phyloP scores from a whole-genome alignment of 2,329 filamentous ascomycete species.

The Zopfia rhizophila region DNA sequence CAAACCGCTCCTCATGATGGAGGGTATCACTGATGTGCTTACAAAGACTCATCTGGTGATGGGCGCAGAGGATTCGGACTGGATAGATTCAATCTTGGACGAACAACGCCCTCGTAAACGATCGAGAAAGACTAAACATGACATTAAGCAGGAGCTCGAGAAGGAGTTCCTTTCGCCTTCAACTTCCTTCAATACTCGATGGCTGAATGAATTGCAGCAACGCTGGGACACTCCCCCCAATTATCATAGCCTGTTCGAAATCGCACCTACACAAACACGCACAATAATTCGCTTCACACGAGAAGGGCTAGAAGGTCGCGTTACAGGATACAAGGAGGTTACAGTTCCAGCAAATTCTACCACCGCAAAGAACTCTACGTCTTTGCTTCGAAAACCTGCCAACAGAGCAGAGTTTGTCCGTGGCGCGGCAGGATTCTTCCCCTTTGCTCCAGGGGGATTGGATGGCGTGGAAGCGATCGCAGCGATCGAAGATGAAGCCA shows the following conservation, averaged over 20 bases:
- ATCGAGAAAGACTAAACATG: conserved; percentile 65
- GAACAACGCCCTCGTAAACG: conserved; percentile 63
- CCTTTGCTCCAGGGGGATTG: conserved; percentile 89
- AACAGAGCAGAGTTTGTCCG: conserved; percentile 89
- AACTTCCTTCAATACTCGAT: conserved; percentile 79
- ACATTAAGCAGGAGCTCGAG: conserved; percentile 77
- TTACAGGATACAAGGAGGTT: conserved; percentile 93
- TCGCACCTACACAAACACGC: conserved; percentile 90
- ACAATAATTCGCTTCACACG: conserved; percentile 94
- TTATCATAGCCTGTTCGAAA: conserved; percentile 83
- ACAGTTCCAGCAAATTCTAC: conserved; percentile 89
- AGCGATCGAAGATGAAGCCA: conserved; percentile 80
- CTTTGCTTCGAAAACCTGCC: conserved; percentile 84
- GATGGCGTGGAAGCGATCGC: conserved; percentile 88
- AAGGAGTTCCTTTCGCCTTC: conserved; percentile 82
- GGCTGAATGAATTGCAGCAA: conserved; percentile 91
- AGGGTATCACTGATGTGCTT: conserved; percentile 60
- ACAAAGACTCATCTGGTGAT: conserved; percentile 60
- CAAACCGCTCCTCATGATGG: conserved; percentile 36
- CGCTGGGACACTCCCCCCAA: conserved; percentile 85
- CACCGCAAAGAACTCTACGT: conserved; percentile 95
- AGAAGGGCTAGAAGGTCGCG: conserved; percentile 89
- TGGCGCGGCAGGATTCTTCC: conserved; percentile 92
- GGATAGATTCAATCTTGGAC: conserved; percentile 70
- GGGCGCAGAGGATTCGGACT: conserved; percentile 36